Conservation (phyloP, 306 rosid genomes). For the Biancaea sappan region DNA sequence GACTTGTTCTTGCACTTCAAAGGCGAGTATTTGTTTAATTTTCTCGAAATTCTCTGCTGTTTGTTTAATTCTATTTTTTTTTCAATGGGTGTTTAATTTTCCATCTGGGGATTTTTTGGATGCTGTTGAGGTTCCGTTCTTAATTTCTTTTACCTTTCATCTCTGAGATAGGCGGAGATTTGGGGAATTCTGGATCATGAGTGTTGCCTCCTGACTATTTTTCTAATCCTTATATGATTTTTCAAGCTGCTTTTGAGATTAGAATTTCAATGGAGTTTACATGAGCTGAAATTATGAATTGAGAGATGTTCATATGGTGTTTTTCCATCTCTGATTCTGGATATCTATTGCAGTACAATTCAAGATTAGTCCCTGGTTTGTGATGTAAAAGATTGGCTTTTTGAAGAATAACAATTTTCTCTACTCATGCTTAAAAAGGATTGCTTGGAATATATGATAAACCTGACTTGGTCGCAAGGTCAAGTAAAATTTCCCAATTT, state of each 20-base stretch:
- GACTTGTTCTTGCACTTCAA: constrained; percentile 31
- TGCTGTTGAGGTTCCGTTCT: not conserved
- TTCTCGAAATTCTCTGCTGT: constrained; percentile 2
- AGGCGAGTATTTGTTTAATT: constrained; percentile 41
- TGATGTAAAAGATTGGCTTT: constrained; percentile 5
- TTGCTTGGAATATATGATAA: not conserved
- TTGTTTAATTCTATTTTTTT: constrained; percentile 6
- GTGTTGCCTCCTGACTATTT: not conserved
- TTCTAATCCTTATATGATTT: constrained; percentile 8
- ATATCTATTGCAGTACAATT: constrained; percentile 1
- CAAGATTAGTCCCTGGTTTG: constrained; percentile 5
- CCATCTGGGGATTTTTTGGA: constrained; percentile 22
- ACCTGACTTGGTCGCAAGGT: not conserved
- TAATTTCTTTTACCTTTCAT: not conserved
- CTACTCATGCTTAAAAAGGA: not conserved
- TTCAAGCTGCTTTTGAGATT: not conserved
- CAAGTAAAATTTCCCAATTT: constrained; percentile 13
- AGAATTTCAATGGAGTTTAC: constrained; percentile 3
- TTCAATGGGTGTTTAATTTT: constrained; percentile 18
- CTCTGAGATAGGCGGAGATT: constrained; percentile 20
- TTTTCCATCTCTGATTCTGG: not conserved
- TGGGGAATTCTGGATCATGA: constrained; percentile 17
- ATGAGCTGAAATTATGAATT: constrained; percentile 34
- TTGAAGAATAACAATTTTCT: not conserved
- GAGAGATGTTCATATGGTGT: not conserved